Evolutionary conservation across 2,329 filamentous ascomycete species (phyloP).

Genomic region (Fusarium sp.): DNA sequence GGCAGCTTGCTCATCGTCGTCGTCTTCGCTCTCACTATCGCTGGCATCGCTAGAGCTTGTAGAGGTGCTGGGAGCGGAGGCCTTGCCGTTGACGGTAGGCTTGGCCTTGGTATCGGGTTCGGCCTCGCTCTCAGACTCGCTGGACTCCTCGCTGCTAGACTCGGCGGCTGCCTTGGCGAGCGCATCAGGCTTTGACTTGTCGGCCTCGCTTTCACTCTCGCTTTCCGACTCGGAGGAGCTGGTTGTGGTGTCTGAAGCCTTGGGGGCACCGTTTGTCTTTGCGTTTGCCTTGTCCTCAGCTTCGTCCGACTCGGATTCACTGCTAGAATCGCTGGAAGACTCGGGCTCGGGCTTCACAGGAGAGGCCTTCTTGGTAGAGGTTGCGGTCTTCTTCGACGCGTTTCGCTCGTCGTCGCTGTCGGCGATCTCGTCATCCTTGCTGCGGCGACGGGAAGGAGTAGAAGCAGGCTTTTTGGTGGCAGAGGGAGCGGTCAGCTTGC

Average conservation of each 20-base stretch:
- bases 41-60: slow-evolving; percentile 41
- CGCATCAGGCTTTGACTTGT: slow-evolving; percentile 27
- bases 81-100: slow-evolving; percentile 26
- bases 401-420: slow-evolving; percentile 56
- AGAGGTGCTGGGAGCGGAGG: slow-evolving; percentile 21
- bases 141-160: slow-evolving; percentile 42
- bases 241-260: slow-evolving; percentile 37
- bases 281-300: slow-evolving; percentile 33
- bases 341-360: slow-evolving; percentile 32
- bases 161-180: slow-evolving; percentile 35
- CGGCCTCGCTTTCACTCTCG: slow-evolving; percentile 47
- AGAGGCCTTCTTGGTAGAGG: slow-evolving; percentile 22
- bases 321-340: slow-evolving; percentile 40
- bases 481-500: slow-evolving; percentile 44
- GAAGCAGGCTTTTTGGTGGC: slow-evolving; percentile 22
- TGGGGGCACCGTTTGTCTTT: slow-evolving; percentile 37
- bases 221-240: slow-evolving; percentile 44
- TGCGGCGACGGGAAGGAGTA: slow-evolving; percentile 39
- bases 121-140: slow-evolving; percentile 45
- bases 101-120: slow-evolving; percentile 35
- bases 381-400: slow-evolving; percentile 40
- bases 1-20: slow-evolving; percentile 31
- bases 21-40: slow-evolving; percentile 40
- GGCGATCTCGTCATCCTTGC: slow-evolving; percentile 54
- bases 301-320: slow-evolving; percentile 47